Base-by-base conservation (phyloP, 345 rosid genomes). In the Adansonia digitata region DNA sequence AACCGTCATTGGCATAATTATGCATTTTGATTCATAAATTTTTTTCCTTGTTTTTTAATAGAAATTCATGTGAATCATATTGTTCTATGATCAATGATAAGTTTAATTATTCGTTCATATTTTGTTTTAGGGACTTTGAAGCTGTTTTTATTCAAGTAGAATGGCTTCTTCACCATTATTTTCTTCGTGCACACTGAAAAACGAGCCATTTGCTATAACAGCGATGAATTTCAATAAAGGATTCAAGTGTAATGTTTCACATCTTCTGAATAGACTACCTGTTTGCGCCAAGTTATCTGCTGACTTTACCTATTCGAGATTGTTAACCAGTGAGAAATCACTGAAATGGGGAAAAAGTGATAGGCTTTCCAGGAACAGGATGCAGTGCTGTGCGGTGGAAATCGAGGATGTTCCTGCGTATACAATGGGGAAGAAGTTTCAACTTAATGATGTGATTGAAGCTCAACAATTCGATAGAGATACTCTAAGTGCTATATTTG, bases 391-490 rank as follows among this genome's bases (percentile, higher is more conserved):
- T 45, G 89, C 86, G 27, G 2, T 89, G 71, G 83, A 84, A 40
- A 72, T 82, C 8, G 82, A 78, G 73, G 78, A 78, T 1, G 9
- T 27, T 20, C 75, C 79, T 22, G 40, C 76, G 0, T 83, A 79
- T 79, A 20, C 69, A 0, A 15, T 64, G 0, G 94, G 90, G 73
- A 87, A 83, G 22, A 94, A 82, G 77, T 95, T 93, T 86, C 86
- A 90, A 67, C 92, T 95, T 3, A 84, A 84, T 42, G 94, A 93
- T 80, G 94, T 91, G 63, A 91, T 95, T 60, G 97, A 95, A 84
- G 91, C 97, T n/a, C 90, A 93, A 53, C 99, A 95, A 64, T 95
- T 95, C 55, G 94, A 95, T 79, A 84, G 93, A 60, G 91, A 90
- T 77, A 89, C 82, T 81, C 88, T 95, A 24, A 82, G 77, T 52